phyloP scores from a whole-genome alignment of 768 basidiomycete genomes.

The Naematelia encephala region DNA sequence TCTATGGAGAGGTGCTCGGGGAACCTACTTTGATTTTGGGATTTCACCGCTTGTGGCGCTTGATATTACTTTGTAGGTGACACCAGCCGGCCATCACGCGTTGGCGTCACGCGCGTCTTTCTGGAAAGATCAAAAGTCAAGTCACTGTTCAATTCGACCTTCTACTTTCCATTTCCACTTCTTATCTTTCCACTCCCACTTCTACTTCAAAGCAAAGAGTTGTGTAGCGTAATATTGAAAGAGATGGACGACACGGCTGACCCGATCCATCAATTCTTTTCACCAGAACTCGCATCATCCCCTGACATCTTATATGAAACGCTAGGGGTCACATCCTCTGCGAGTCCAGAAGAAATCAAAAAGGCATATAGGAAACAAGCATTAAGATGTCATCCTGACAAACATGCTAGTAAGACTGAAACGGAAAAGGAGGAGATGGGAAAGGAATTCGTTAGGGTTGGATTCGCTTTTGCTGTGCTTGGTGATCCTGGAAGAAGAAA shows the following conservation, averaged over 20 bases:
- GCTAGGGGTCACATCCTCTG: slow-evolving; percentile 59
- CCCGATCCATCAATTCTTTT: slow-evolving; percentile 44
- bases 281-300: slow-evolving; percentile 13
- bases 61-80: too few species aligned
- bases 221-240: too few species aligned
- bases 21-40: background rate
- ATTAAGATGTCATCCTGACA: slow-evolving; percentile 84
- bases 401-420: slow-evolving; percentile 63
- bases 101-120: slow-evolving; percentile 3
- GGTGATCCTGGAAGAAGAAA: slow-evolving; percentile 70
- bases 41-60: background rate
- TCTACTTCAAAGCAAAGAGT: too few species aligned
- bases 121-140: too few species aligned
- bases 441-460: slow-evolving; percentile 76
- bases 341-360: slow-evolving; percentile 67
- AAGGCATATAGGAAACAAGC: slow-evolving; percentile 82
- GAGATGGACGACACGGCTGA: slow-evolving; percentile 41
- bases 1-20: background rate
- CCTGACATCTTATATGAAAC: slow-evolving; percentile 63
- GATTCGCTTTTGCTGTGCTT: slow-evolving; percentile 88
- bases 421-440: slow-evolving; percentile 65
- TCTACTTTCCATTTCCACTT: too few species aligned
- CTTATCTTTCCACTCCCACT: too few species aligned
- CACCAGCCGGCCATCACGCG: background rate
- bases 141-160: too few species aligned